These are phyloP conservation scores for Naganishia cerealis DNA, from an alignment of 1,284 basidiomycete genomes.

Conservation along the genomic window DNA sequence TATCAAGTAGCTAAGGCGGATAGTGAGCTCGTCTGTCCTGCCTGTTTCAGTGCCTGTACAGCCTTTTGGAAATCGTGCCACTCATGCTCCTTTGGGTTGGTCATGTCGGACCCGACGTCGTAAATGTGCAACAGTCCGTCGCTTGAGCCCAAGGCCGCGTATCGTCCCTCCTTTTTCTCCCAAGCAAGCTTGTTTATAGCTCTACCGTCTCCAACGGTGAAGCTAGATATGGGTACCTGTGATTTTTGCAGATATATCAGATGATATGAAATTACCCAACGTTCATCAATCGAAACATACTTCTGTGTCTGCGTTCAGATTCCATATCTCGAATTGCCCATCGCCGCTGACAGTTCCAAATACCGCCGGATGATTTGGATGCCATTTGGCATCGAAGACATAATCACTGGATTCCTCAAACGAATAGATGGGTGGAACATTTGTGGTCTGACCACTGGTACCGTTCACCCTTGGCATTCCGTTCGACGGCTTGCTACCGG, in stretches of 20 bases:
- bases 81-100: conserved; percentile 76
- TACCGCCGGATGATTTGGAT: conserved; percentile 86
- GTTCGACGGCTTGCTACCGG: conserved; percentile 47
- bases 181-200: conserved; percentile 94
- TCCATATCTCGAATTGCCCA: conserved; percentile 94
- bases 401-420: conserved; percentile 97
- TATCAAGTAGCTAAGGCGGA: conserved; percentile 1
- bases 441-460: conserved; percentile 35
- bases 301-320: conserved; percentile 90
- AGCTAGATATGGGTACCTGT: conserved; percentile 49
- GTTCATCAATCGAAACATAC: conserved; percentile 57
- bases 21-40: conserved; percentile 11
- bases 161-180: conserved; percentile 81
- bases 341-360: conserved; percentile 93
- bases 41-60: conserved; percentile 51
- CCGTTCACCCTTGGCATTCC: conserved; percentile 49
- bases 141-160: conserved; percentile 81
- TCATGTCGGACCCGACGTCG: conserved; percentile 81
- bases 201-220: conserved; percentile 59
- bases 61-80: conserved; percentile 87
- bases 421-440: conserved; percentile 73
- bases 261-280: conserved; percentile 6
- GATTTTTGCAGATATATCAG: conserved; percentile 61
- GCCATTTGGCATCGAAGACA: conserved; percentile 98
- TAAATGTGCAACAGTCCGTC: conserved; percentile 92